Conservation (phyloP, 441 rosid species). For the Adansonia madagascariensis region DNA sequence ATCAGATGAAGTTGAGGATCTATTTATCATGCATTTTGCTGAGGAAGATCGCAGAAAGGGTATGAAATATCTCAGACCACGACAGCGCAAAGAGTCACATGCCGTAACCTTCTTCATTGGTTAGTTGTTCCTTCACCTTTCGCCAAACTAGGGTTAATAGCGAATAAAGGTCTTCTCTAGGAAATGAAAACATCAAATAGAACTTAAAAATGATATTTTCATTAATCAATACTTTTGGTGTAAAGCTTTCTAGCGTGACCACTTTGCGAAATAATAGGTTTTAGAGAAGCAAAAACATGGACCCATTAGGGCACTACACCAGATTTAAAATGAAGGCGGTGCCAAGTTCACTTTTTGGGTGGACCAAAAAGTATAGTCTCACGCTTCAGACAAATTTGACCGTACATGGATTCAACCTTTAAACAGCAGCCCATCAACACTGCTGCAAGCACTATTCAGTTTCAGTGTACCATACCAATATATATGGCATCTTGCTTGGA, state of each 20-base stretch:
- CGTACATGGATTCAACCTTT: slow-evolving; percentile 27
- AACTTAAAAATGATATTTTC: slow-evolving; percentile 15
- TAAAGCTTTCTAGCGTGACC: slow-evolving; percentile 33
- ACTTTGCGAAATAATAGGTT: slow-evolving; percentile 33
- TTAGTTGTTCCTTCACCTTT: slow-evolving; percentile 49
- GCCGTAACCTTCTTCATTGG: slow-evolving; percentile 87
- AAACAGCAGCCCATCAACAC: slow-evolving; percentile 18
- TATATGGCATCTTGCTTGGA: slow-evolving; percentile 24
- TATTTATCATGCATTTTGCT: slow-evolving; percentile 79
- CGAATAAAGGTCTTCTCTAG: background rate
- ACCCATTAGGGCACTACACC: slow-evolving; percentile 61
- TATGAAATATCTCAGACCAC: slow-evolving; percentile 84
- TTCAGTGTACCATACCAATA: slow-evolving; percentile 5
- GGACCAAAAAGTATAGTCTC: slow-evolving; percentile 48
- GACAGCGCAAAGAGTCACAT: slow-evolving; percentile 81
- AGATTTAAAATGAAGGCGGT: slow-evolving; percentile 36
- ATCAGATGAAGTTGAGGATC: slow-evolving; percentile 86
- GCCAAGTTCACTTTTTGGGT: slow-evolving; percentile 43
- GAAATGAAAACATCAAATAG: background rate
- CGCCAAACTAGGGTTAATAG: background rate
- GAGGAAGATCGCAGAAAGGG: slow-evolving; percentile 79
- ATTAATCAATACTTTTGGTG: slow-evolving; percentile 32
- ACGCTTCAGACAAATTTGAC: slow-evolving; percentile 34
- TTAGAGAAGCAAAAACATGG: slow-evolving; percentile 39
- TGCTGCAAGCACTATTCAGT: slow-evolving; percentile 13